Evolutionary conservation across 768 basidiomycete species (phyloP).

Genomic region (Ramaria sp.): DNA sequence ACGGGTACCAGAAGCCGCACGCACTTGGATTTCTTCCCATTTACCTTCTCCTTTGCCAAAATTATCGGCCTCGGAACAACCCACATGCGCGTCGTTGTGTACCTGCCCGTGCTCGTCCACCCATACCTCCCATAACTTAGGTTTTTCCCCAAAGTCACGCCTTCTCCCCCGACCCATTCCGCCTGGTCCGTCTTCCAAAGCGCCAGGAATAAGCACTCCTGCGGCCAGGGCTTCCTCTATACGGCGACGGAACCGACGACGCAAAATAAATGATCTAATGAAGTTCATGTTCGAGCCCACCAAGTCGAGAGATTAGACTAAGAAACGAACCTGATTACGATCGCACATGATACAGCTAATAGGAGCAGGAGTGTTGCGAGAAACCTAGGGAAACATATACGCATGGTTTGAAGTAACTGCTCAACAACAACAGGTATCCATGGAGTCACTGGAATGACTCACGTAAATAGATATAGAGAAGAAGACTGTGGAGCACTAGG

Average conservation of each 20-base stretch:
- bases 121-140: constrained; percentile 9
- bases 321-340: constrained; percentile 3
- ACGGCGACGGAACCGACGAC: constrained; percentile 6
- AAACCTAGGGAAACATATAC: constrained; percentile 1
- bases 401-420: background rate
- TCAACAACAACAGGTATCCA: background rate
- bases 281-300: background rate
- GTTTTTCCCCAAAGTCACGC: constrained; percentile 9
- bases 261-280: constrained; percentile 5
- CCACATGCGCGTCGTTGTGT: background rate
- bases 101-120: constrained; percentile 1
- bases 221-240: constrained; percentile 7
- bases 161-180: constrained; percentile 3
- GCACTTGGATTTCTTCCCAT: constrained; percentile 7
- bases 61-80: background rate
- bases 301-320: background rate
- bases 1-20: background rate
- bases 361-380: constrained; percentile 5
- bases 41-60: constrained; percentile 3
- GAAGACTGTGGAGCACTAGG: background rate
- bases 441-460: background rate
- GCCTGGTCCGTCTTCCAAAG: constrained; percentile 6
- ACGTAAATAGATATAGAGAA: constrained; percentile 7
- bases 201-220: constrained; percentile 8
- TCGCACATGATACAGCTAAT: constrained; percentile 8